Evolutionary conservation across 352 stramenopile species (phyloP).

Genomic region (Phytophthora pseudosyringae): DNA sequence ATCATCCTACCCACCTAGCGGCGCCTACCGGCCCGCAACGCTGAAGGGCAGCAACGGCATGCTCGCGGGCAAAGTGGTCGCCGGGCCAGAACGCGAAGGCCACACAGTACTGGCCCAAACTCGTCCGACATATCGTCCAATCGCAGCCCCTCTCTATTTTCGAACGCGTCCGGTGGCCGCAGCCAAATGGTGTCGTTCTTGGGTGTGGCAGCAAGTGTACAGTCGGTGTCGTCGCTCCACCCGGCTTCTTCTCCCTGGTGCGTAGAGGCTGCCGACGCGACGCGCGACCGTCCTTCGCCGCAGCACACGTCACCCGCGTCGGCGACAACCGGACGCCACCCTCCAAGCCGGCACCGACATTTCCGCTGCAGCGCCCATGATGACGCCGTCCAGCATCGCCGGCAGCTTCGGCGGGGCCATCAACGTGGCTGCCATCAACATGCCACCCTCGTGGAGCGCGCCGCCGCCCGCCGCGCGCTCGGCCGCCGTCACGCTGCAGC

Average conservation of each 20-base stretch:
- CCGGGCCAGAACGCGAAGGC: constrained; percentile 15
- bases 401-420: constrained; percentile 48
- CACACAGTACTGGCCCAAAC: constrained; percentile 3
- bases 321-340: constrained; percentile 15
- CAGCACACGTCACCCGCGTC: constrained; percentile 12
- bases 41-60: not conserved
- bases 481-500: constrained; percentile 66
- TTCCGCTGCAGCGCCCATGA: constrained; percentile 12
- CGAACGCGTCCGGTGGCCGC: constrained; percentile 8
- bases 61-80: not conserved
- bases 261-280: constrained; percentile 10
- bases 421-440: constrained; percentile 36
- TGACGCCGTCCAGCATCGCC: constrained; percentile 53
- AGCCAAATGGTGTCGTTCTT: constrained; percentile 1
- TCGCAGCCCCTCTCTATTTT: constrained; percentile 19
- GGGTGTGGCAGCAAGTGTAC: not conserved
- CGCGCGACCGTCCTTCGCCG: constrained; percentile 25
- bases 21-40: constrained; percentile 1
- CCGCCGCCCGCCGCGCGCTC: constrained; percentile 31
- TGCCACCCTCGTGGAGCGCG: constrained; percentile 33
- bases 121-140: constrained; percentile 22
- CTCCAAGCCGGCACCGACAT: no score
- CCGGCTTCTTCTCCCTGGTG: constrained; percentile 1
- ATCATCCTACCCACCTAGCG: not conserved
- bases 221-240: constrained; percentile 31